These are phyloP conservation scores for Hagleromyces aurorensis DNA, from an alignment of 805 yeast genomes.

Conservation along the genomic window DNA sequence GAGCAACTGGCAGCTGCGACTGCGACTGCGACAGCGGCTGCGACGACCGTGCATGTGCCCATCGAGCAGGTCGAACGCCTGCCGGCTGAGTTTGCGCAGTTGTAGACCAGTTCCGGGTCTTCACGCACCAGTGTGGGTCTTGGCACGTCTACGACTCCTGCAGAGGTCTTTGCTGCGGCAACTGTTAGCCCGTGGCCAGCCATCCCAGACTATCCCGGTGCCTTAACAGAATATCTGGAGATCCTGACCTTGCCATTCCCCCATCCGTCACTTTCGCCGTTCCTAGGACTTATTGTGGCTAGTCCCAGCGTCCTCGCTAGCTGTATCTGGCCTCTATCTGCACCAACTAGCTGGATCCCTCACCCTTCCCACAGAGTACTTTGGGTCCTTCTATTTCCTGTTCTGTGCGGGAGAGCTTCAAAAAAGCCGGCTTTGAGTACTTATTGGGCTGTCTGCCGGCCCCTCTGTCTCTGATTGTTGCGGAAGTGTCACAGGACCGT, in stretches of 20 bases:
- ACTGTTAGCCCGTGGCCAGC: not conserved
- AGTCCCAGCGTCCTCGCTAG: constrained; percentile 34
- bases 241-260: constrained; percentile 1
- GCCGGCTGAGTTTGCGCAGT: constrained; percentile 2
- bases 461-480: too few species aligned
- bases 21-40: too few species aligned
- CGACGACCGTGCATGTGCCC: constrained; percentile 1
- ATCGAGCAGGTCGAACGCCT: constrained; percentile 1
- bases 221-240: not conserved
- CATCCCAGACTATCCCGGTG: not conserved
- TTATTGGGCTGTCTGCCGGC: too few species aligned
- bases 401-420: too few species aligned
- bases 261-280: not conserved
- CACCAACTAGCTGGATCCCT: too few species aligned
- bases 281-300: constrained; percentile 1
- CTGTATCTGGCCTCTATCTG: too few species aligned
- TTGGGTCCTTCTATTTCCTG: too few species aligned
- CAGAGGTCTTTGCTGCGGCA: constrained; percentile 2
- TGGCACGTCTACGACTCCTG: not conserved
- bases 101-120: not conserved
- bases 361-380: too few species aligned
- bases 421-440: too few species aligned
- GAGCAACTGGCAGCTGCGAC: too few species aligned
- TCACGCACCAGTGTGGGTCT: not conserved
- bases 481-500: too few species aligned